Evolutionary conservation across 2,329 filamentous ascomycete genomes (phyloP), one percentile per base, ranked within the genome.

Genomic region (Colletotrichum tamarilloi): DNA sequence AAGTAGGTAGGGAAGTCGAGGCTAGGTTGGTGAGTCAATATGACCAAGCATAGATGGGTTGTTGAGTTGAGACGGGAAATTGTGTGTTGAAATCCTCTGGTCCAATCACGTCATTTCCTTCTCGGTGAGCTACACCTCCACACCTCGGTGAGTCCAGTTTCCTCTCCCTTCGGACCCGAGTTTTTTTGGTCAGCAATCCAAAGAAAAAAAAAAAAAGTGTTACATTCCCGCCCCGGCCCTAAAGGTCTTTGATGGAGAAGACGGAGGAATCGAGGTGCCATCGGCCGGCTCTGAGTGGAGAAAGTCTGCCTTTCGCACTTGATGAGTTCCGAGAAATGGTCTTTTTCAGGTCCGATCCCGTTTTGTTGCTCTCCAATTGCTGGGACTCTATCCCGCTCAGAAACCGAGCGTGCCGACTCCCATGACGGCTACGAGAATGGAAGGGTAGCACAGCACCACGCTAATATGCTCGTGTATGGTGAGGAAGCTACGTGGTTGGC

Each of bases 61-160:
- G 42, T 63, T 52, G 46, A 22, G 46, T 30, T 24, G 22, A 58
- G 30, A 42, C 22, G 0, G 22, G 30, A 70, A 70, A 70, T 57
- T 65, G 32, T 73, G 66, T 70, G 59, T 73, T 73, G 60, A 70
- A 73, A 70, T 70, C 67, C 42, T 22, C 32, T n/a, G 24, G 42
- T 46, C 70, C 67, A 70, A 73, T 73, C 70, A 73, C 70, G 70
- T 73, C 70, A 73, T 67, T 46, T 42, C 16, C 24, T 58, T 49
- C 42, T n/a, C 66, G 69, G 69, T 72, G 65, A 72, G 53, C 35
- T n/a, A 49, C 42, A 5, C 19, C 16, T 46, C 24, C 22, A 22
- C 42, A 55, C 26, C 62, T 55, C 62, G 62, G 62, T 64, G 49
- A 56, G 30, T 22, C n/a, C 46, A 8, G n/a, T 4, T 11, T 53